Evolutionary conservation across 225 moss, liverwort and hornwort species (phyloP), one percentile per base, ranked within the genome.

Genomic region (Straminergon stramineum): DNA sequence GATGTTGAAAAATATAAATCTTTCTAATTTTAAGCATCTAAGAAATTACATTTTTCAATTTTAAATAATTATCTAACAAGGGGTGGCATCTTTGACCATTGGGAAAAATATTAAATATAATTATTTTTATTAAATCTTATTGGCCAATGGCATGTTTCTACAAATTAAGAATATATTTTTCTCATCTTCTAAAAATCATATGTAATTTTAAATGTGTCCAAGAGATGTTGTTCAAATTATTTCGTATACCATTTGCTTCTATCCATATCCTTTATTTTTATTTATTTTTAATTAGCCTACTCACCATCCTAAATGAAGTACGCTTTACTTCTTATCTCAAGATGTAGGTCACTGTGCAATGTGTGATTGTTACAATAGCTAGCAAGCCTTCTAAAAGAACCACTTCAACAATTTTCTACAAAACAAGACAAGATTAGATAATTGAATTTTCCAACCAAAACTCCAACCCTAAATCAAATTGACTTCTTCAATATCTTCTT

Each of bases 141-240:
- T 20, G 5, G 6, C 7, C 0, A 7, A 1, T 51, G 31, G 31
- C 7, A 1, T 51, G 0, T 31, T 7, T 51, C 5, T 0, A 48
- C 18, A 48, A 31, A 0, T 48, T 75, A 7, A 18, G 11, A 75
- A 31, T 0, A 2, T 1, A 2, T 2, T 18, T 48, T 0, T 31
- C 19, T 48, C 20, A 20, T 32, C 20, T 32, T 32, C 2, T 52
- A 13, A 31, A 71, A 75, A 51, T 51, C 20, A 75, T 12, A 1
- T 18, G 11, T 19, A 15, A 18, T 75, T 48, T 75, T 31, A 6
- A 48, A 51, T 31, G 11, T 18, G 2, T 51, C 1, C 2, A 74
- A 5, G 30, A 30, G 31, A 11, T 31, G 17, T 30, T 28, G 45
- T 7, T 48, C 48, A 48, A 48, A 75, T 18, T 48, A 3, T 18